Conservation (phyloP, 805 yeast genomes). For the Cyberlindnera xylosilytica region DNA sequence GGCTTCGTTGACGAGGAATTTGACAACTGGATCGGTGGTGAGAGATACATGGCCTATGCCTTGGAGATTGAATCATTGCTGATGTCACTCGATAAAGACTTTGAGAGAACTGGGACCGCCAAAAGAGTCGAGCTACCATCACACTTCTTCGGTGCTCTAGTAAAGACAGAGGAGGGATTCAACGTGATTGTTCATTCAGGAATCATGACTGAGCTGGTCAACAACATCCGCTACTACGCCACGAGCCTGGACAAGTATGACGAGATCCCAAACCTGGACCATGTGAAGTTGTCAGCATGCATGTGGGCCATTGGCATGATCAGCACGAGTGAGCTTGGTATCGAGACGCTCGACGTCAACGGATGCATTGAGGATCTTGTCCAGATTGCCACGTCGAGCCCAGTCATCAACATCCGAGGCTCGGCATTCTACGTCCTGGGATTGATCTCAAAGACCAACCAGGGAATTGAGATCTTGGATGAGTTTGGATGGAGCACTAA, state of each 20-base stretch:
- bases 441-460: conserved; percentile 62
- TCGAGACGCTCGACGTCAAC: conserved; percentile 51
- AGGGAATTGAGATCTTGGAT: conserved; percentile 83
- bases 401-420: conserved; percentile 63
- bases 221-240: conserved; percentile 32
- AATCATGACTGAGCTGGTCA: conserved; percentile 39
- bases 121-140: conserved; percentile 39
- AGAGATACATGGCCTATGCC: conserved; percentile 44
- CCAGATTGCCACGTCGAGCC: conserved; percentile 42
- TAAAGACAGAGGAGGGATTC: conserved; percentile 79
- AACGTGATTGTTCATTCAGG: conserved; percentile 52
- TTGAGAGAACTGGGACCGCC: conserved; percentile 7
- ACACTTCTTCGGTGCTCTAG: conserved; percentile 78
- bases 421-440: conserved; percentile 79
- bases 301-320: conserved; percentile 88
- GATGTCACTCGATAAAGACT: conserved; percentile 19
- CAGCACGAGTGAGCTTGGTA: conserved; percentile 70
- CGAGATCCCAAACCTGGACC: conserved; percentile 30
- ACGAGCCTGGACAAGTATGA: conserved; percentile 20
- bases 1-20: conserved; percentile 66
- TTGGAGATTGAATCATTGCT: conserved; percentile 43
- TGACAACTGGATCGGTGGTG: conserved; percentile 57
- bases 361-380: conserved; percentile 54
- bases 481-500: conserved; percentile 73
- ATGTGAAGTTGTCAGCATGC: conserved; percentile 60